Conservation (phyloP, 2,329 filamentous ascomycete genomes). For the Cladosporium oxysporum region DNA sequence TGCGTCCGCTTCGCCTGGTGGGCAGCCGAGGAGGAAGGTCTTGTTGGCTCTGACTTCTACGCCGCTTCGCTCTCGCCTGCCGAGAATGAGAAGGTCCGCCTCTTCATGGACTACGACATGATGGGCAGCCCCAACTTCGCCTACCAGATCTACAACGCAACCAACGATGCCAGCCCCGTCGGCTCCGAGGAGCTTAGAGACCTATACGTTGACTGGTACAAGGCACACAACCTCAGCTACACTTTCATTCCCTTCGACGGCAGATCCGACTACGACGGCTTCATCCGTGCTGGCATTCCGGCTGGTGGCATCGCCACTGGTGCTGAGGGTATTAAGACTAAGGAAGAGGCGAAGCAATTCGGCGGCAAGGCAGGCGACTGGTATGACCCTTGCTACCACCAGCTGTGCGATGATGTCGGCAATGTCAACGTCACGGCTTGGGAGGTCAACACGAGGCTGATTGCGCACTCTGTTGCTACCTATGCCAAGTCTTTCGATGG, state of each 20-base stretch:
- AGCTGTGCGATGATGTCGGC: slow-evolving; percentile 37
- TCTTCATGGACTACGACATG: slow-evolving; percentile 47
- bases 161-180: slow-evolving; percentile 53
- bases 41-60: slow-evolving; percentile 43
- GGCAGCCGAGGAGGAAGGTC: slow-evolving; percentile 41
- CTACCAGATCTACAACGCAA: slow-evolving; percentile 53
- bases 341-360: slow-evolving; percentile 37
- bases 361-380: slow-evolving; percentile 39
- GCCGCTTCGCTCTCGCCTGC: slow-evolving; percentile 39
- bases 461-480: slow-evolving; percentile 39
- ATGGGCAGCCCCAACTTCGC: slow-evolving; percentile 62
- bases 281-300: slow-evolving; percentile 41
- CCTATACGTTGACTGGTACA: slow-evolving; percentile 37
- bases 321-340: slow-evolving; percentile 42
- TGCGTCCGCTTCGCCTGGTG: slow-evolving; percentile 44
- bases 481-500: slow-evolving; percentile 39
- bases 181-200: slow-evolving; percentile 61
- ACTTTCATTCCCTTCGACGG: slow-evolving; percentile 39
- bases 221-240: slow-evolving; percentile 31
- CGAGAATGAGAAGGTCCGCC: slow-evolving; percentile 38
- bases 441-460: slow-evolving; percentile 42
- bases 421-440: slow-evolving; percentile 40
- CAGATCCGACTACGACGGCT: slow-evolving; percentile 41
- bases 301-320: slow-evolving; percentile 42
- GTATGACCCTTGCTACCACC: slow-evolving; percentile 43